Evolutionary conservation across 768 basidiomycete species (phyloP).

Genomic region (Boletus rufocinnamomeus): DNA sequence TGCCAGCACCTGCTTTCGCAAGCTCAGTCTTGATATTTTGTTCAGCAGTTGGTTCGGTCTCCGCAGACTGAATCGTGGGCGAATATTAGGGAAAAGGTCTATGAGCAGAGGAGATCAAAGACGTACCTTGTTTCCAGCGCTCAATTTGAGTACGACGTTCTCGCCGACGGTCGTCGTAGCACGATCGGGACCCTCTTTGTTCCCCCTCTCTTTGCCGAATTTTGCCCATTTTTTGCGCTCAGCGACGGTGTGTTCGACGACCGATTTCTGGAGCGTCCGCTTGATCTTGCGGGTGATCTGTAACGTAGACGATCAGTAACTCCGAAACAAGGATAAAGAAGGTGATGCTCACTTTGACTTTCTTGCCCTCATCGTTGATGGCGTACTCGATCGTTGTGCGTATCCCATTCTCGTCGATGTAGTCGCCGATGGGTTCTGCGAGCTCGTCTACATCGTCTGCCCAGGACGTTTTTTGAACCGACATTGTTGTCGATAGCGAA

Average conservation of each 20-base stretch:
- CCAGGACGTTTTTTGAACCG: slow-evolving; percentile 70
- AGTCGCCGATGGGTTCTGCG: slow-evolving; percentile 62
- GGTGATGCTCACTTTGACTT: slow-evolving; percentile 70
- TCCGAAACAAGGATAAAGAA: not conserved
- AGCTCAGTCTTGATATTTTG: slow-evolving; percentile 66
- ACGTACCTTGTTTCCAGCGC: slow-evolving; percentile 61
- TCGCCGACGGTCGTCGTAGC: slow-evolving; percentile 93
- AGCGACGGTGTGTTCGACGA: slow-evolving; percentile 93
- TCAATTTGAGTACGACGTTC: slow-evolving; percentile 62
- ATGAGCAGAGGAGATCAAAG: not conserved
- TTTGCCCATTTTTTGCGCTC: slow-evolving; percentile 93
- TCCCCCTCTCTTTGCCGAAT: slow-evolving; percentile 91
- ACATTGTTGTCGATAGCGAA: slow-evolving; percentile 20
- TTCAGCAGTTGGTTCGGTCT: slow-evolving; percentile 66
- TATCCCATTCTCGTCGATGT: slow-evolving; percentile 83
- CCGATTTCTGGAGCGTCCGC: slow-evolving; percentile 82
- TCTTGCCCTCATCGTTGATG: slow-evolving; percentile 91
- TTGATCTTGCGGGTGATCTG: slow-evolving; percentile 87
- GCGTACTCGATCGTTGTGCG: slow-evolving; percentile 81
- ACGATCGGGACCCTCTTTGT: slow-evolving; percentile 83
- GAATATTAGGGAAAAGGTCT: not conserved
- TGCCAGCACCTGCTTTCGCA: slow-evolving; percentile 76
- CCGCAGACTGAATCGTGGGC: slow-evolving; percentile 47
- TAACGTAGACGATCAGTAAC: slow-evolving; percentile 1
- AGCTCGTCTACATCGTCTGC: slow-evolving; percentile 85